A percentile compares a stretch with the other conserved stretches of the same genome.
These are phyloP conservation scores for Hypoxylon fuscum DNA, from an alignment of 495 filamentous ascomycete species.

Conservation along the genomic window DNA sequence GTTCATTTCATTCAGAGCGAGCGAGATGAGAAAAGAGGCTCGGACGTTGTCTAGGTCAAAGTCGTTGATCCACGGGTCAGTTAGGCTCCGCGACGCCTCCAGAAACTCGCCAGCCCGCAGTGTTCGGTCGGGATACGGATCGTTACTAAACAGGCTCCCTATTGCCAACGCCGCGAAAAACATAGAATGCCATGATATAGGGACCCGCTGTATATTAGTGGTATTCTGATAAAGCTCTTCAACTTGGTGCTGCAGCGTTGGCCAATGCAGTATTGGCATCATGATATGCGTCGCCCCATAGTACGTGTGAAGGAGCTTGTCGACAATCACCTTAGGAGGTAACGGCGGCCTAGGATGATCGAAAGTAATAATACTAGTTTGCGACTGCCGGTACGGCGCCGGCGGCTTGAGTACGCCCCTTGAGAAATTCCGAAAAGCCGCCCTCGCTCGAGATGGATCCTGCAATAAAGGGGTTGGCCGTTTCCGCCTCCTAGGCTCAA, in stretches of 20 bases:
- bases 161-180: slow-evolving; percentile 87
- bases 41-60: slow-evolving; percentile 82
- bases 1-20: slow-evolving; percentile 88
- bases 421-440: slow-evolving; percentile 77
- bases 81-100: slow-evolving; percentile 71
- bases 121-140: slow-evolving; percentile 60
- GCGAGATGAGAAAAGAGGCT: slow-evolving; percentile 74
- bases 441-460: slow-evolving; percentile 74
- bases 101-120: slow-evolving; percentile 75
- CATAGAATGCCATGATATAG: slow-evolving; percentile 79
- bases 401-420: slow-evolving; percentile 86
- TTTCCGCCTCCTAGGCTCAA: slow-evolving; percentile 68
- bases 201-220: slow-evolving; percentile 69
- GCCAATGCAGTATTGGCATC: slow-evolving; percentile 91
- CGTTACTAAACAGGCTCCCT: slow-evolving; percentile 78
- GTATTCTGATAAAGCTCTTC: slow-evolving; percentile 75
- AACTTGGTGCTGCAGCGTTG: slow-evolving; percentile 77
- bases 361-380: slow-evolving; percentile 56
- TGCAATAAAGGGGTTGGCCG: slow-evolving; percentile 64
- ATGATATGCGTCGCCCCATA: slow-evolving; percentile 78
- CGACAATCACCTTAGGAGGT: slow-evolving; percentile 74
- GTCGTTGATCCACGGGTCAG: slow-evolving; percentile 86
- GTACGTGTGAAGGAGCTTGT: slow-evolving; percentile 80
- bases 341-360: slow-evolving; percentile 68
- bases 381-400: slow-evolving; percentile 70